phyloP scores from a whole-genome alignment of 805 yeast genomes.

The Metschnikowia reukaufii region DNA sequence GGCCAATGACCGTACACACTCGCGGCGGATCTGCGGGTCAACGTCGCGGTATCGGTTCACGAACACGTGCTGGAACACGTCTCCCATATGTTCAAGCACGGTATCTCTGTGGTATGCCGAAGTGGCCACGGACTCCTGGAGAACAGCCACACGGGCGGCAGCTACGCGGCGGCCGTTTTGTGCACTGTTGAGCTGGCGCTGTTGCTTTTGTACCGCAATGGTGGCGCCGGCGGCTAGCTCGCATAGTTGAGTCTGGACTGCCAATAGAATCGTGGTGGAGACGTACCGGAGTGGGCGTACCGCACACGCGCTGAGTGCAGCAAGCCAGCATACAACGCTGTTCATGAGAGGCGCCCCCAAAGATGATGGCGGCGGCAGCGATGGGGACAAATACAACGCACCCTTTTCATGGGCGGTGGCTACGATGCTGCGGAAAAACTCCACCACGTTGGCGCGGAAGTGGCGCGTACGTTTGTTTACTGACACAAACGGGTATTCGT shows the following conservation, averaged over 20 bases:
- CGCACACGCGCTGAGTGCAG: slow-evolving; percentile 66
- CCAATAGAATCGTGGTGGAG: slow-evolving; percentile 58
- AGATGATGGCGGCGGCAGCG: slow-evolving; percentile 18
- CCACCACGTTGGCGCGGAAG: slow-evolving; percentile 50
- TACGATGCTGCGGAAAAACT: slow-evolving; percentile 56
- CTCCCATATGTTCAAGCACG: slow-evolving; percentile 57
- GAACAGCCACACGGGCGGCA: slow-evolving; percentile 45
- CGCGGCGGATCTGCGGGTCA: slow-evolving; percentile 68
- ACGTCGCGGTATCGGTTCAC: slow-evolving; percentile 79
- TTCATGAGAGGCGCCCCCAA: slow-evolving; percentile 47
- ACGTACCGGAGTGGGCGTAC: slow-evolving; percentile 70
- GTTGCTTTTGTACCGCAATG: slow-evolving; percentile 40
- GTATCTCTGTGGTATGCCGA: slow-evolving; percentile 49
- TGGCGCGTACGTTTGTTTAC: slow-evolving; percentile 47
- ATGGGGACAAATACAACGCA: slow-evolving; percentile 51
- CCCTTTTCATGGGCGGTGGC: slow-evolving; percentile 61
- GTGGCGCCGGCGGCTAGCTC: slow-evolving; percentile 41
- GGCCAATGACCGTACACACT: slow-evolving; percentile 64
- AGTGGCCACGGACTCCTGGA: slow-evolving; percentile 41
- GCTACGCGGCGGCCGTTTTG: slow-evolving; percentile 25
- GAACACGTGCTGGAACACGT: slow-evolving; percentile 65
- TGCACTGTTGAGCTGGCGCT: slow-evolving; percentile 41
- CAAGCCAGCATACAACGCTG: slow-evolving; percentile 70
- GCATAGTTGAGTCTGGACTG: slow-evolving; percentile 62
- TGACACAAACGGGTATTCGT: slow-evolving; percentile 67